phyloP scores from a whole-genome alignment of 805 yeast species.

The Ogataea trehaloabstinens region DNA sequence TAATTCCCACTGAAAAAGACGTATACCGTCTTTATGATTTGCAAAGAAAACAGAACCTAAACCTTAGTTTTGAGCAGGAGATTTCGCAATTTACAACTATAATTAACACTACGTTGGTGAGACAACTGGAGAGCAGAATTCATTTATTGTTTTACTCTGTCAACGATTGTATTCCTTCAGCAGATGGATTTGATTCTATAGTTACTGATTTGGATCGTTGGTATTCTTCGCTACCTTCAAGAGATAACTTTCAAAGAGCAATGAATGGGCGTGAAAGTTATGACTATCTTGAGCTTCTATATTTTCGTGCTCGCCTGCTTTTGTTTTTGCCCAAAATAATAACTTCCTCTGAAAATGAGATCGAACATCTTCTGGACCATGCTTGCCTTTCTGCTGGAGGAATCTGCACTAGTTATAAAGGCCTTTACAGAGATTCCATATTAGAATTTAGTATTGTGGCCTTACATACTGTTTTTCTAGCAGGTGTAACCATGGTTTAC shows the following conservation, averaged over 20 bases:
- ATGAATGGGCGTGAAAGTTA: constrained; percentile 18
- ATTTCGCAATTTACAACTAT: constrained; percentile 15
- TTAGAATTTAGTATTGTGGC: constrained; percentile 23
- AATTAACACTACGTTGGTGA: constrained; percentile 16
- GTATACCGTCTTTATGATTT: constrained; percentile 11
- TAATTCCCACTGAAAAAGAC: constrained; percentile 9
- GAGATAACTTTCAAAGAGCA: constrained; percentile 10
- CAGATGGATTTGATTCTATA: constrained; percentile 16
- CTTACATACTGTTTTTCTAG: constrained; percentile 22
- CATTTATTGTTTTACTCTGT: constrained; percentile 18
- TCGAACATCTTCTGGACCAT: constrained; percentile 14
- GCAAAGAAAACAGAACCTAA: constrained; percentile 15
- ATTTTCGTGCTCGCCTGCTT: constrained; percentile 17
- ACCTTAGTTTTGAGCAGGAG: constrained; percentile 14
- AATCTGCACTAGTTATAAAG: constrained; percentile 19
- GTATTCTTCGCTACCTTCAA: constrained; percentile 11
- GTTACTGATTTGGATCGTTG: constrained; percentile 17
- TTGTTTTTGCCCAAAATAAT: constrained; percentile 19
- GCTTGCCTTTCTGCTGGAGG: constrained; percentile 23
- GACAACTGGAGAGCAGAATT: constrained; percentile 21
- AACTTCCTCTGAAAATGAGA: constrained; percentile 9
- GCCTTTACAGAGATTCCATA: constrained; percentile 19
- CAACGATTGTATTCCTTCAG: constrained; percentile 9
- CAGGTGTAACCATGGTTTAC: constrained; percentile 28
- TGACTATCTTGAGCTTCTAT: constrained; percentile 19